Percentiles rank a stretch among this genome's conserved stretches.
Conservation (phyloP, 2,329 filamentous ascomycete genomes). For the Sclerotinia borealis region DNA sequence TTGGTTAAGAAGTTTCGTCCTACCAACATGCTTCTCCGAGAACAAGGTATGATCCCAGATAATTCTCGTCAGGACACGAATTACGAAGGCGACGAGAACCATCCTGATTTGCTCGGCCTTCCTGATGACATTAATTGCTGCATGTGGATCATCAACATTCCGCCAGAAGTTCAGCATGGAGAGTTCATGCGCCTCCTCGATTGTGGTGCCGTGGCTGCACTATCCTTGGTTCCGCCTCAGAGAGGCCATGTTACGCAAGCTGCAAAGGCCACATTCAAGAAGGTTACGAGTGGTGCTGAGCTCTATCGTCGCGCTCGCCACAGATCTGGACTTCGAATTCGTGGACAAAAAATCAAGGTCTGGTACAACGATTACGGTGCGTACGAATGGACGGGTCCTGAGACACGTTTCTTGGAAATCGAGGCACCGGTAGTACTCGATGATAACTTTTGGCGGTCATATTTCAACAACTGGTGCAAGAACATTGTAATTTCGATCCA, state of each 20-base stretch:
- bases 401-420: constrained; percentile 8
- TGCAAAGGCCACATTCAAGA: constrained; percentile 4
- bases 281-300: not conserved
- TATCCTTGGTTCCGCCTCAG: not conserved
- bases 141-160: constrained; percentile 22
- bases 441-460: not conserved
- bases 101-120: constrained; percentile 12
- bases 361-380: constrained; percentile 11
- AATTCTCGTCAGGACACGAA: not conserved
- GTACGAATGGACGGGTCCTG: not conserved
- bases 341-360: not conserved
- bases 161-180: not conserved
- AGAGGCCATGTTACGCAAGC: not conserved
- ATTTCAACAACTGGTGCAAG: constrained; percentile 3
- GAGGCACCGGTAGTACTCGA: not conserved
- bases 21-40: constrained; percentile 8
- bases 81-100: constrained; percentile 3
- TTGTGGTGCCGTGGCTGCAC: not conserved
- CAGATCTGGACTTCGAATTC: not conserved
- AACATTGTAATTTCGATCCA: not conserved
- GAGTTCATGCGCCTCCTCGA: constrained; percentile 12
- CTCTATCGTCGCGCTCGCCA: not conserved
- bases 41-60: not conserved
- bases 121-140: constrained; percentile 20
- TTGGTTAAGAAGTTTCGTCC: constrained; percentile 2